Percentiles rank a stretch among this genome's conserved stretches.
phyloP scores from a whole-genome alignment of 208 protist species.

The Trypanosoma lewisi region DNA sequence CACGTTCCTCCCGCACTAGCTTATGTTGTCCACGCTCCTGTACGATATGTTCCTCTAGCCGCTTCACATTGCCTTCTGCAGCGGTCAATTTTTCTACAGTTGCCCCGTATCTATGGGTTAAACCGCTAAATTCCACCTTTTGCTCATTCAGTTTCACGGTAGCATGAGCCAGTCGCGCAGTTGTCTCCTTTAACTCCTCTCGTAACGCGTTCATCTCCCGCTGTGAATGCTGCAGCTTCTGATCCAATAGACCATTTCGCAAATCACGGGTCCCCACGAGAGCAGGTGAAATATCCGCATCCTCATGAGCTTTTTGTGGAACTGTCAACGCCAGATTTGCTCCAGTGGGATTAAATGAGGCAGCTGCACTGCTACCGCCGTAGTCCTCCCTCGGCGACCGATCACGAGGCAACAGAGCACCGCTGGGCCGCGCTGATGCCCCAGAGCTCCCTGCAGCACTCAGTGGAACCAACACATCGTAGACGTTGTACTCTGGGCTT shows the following conservation, averaged over 20 bases:
- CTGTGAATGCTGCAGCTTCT: slow-evolving; percentile 54
- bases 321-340: not conserved
- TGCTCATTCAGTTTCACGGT: slow-evolving; percentile 59
- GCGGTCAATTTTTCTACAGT: slow-evolving; percentile 58
- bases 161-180: slow-evolving; percentile 28
- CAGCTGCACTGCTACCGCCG: not conserved
- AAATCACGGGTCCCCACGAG: slow-evolving; percentile 41
- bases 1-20: slow-evolving; percentile 40
- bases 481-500: not conserved
- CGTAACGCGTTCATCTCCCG: slow-evolving; percentile 47
- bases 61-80: slow-evolving; percentile 41
- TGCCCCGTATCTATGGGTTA: slow-evolving; percentile 61
- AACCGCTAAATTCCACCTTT: slow-evolving; percentile 53
- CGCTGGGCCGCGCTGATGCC: not conserved
- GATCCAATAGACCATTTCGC: slow-evolving; percentile 55
- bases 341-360: not conserved
- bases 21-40: slow-evolving; percentile 38
- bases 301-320: not conserved
- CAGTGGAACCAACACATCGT: slow-evolving; percentile 2
- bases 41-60: slow-evolving; percentile 64
- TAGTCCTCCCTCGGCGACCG: not conserved
- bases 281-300: not conserved
- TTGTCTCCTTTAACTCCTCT: slow-evolving; percentile 49
- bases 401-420: not conserved
- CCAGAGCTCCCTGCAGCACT: not conserved